These are phyloP conservation scores for Alternaria ethzedia DNA, from an alignment of 2,329 filamentous ascomycete genomes.

Conservation along the genomic window DNA sequence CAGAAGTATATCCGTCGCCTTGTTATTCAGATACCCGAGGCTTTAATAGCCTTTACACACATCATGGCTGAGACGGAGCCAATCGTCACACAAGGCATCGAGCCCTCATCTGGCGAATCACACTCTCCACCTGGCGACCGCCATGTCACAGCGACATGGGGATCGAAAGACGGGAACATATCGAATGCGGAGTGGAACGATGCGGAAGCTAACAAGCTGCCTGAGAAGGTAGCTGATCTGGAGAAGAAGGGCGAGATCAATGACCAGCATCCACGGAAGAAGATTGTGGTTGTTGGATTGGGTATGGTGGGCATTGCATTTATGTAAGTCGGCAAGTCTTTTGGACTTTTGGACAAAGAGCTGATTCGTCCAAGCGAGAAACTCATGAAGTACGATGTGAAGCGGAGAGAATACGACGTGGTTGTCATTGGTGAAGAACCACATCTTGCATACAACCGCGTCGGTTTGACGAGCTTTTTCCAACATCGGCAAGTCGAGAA, in stretches of 20 bases:
- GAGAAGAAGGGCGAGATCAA: constrained; percentile 39
- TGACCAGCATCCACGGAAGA: constrained; percentile 58
- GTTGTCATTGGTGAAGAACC: constrained; percentile 87
- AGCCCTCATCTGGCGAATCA: constrained; percentile 39
- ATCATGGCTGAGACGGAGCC: constrained; percentile 31
- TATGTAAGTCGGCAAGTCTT: constrained; percentile 66
- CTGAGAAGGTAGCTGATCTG: constrained; percentile 50
- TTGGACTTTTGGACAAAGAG: no score
- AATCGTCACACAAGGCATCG: constrained; percentile 42
- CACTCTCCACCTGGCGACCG: constrained; percentile 38
- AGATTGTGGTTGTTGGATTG: constrained; percentile 81
- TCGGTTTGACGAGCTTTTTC: constrained; percentile 88
- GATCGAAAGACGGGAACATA: constrained; percentile 41
- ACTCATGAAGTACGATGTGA: constrained; percentile 80
- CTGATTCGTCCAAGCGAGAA: constrained; percentile 71
- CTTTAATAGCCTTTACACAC: not conserved
- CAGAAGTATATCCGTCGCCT: not conserved
- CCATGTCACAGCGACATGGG: constrained; percentile 33
- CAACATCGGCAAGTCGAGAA: constrained; percentile 84
- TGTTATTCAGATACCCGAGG: not conserved
- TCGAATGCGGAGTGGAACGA: constrained; percentile 57
- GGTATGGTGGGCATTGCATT: constrained; percentile 93
- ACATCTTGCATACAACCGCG: constrained; percentile 88
- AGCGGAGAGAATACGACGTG: constrained; percentile 77
- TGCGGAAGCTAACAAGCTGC: constrained; percentile 53